Evolutionary conservation across 2,329 filamentous ascomycete species (phyloP), one percentile per base, ranked within the genome.

Genomic region (Colletotrichum phormii): DNA sequence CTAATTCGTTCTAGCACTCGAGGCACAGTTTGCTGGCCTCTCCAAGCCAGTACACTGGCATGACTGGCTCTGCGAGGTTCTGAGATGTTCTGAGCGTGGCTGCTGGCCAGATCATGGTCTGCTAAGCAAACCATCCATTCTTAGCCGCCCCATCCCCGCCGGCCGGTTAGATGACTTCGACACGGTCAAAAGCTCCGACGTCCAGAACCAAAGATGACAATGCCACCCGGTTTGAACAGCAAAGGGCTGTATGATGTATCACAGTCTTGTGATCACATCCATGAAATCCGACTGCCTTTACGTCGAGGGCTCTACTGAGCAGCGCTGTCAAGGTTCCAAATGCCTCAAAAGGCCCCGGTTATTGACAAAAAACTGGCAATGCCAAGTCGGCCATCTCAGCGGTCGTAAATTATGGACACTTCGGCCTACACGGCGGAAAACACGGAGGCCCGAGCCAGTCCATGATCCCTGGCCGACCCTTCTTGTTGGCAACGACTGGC

Each of bases 381-480:
- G 42, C 53, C 58, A 63, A 68, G 37, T 18, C 53, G 69, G 54
- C 46, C 66, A 37, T 64, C 46, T 60, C 60, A 64, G 31, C 46
- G 35, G 46, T 60, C 59, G 24, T 26, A 31, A 57, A 60, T n/a
- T 46, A 55, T 60, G 70, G 70, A 60, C 18, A 37, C 42, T 37
- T 71, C 71, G 62, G 67, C 57, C 55, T 55, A 13, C 29, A 62
- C 71, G 71, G 67, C 67, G 55, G 67, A 62, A 37, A 26, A 42
- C 31, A 62, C 67, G 62, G 67, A 35, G 62, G 61, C 55, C 61
- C 67, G 67, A 18, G n/a, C 57, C 61, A 71, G 49, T 33, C 51
- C 58, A 58, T 67, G 42, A 62, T 71, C 66, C 58, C 35, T 70
- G 66, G 31, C 60, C 46, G 60, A 70, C 54, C 67, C 57, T 71